Evolutionary conservation across 768 basidiomycete species (phyloP), one percentile per base, ranked within the genome.

Genomic region (Coprinopsis cinerea): DNA sequence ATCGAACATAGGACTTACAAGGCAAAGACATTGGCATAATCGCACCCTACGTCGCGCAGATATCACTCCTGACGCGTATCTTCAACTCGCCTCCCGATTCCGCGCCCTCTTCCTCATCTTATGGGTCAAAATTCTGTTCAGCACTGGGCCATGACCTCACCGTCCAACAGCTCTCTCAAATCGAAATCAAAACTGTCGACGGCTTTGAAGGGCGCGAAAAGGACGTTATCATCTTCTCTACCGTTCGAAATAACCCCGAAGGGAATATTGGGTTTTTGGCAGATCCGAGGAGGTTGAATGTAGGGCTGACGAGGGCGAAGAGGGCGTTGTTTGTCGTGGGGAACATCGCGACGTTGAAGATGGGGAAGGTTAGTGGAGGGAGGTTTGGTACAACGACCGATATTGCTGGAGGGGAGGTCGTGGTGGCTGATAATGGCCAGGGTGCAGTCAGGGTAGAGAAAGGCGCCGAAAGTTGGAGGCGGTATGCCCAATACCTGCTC

Each of bases 131-230:
- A n/a, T n/a, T n/a, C n/a, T n/a, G n/a, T n/a, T n/a, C n/a, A n/a
- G n/a, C n/a, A n/a, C 72, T 94, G 20, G 92, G 91, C 18, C 65
- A 74, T 14, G 74, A 75, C 40, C 81, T 90, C 22, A 80, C 75
- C 17, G 70, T 77, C 67, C 82, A n/a, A n/a, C n/a, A 93, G 55
- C 64, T 91, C 5, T 60, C 68, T 0, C 63, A 77, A 46, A 76
- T 96, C 45, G 92, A 95, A 64, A 78, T 95, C 59, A 90, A 88
- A 69, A 95, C 92, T 0, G 92, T 96, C 13, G 92, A 96, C 58
- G 92, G 92, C n/a, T 96, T 94, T 63, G 91, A 96, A 64, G 92
- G 92, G 11, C 77, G 91, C 39, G 91, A 96, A 70, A 95, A 95
- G 69, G 86, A 91, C 25, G 81, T 95, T 34, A 88, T 96, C 54